Evolutionary conservation across 805 yeast genomes (phyloP).

Genomic region (Candida coleopterorum): DNA sequence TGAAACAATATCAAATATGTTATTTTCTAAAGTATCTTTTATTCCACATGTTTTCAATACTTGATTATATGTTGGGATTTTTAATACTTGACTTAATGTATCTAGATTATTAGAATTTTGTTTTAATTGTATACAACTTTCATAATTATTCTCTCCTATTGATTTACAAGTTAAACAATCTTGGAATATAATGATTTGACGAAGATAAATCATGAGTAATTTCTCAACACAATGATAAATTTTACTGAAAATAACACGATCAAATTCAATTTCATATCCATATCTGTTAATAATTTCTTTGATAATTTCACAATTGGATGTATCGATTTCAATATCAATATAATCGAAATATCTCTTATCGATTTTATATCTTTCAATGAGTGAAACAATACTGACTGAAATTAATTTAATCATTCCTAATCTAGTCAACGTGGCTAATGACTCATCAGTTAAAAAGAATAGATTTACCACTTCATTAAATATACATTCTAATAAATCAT

Average conservation of each 20-base stretch:
- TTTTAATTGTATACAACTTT: constrained; percentile 13
- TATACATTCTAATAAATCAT: constrained; percentile 24
- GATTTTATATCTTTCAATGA: constrained; percentile 9
- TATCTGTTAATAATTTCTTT: not conserved
- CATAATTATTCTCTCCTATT: constrained; percentile 22
- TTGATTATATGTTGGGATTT: constrained; percentile 20
- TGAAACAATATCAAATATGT: constrained; percentile 18
- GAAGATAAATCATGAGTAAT: constrained; percentile 16
- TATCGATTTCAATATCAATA: not conserved
- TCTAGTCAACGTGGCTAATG: constrained; percentile 33
- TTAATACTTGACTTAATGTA: constrained; percentile 19
- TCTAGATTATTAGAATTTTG: not conserved
- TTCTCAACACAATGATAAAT: constrained; percentile 7
- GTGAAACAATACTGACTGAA: constrained; percentile 19
- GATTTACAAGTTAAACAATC: constrained; percentile 28
- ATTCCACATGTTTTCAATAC: constrained; percentile 11
- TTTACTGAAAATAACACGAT: not conserved
- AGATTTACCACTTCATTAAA: constrained; percentile 36
- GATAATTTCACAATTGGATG: not conserved
- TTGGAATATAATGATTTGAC: constrained; percentile 29
- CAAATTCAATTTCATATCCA: not conserved
- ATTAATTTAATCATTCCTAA: constrained; percentile 26
- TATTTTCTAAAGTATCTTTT: constrained; percentile 14
- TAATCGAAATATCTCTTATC: not conserved
- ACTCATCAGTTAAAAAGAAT: constrained; percentile 43